Percentiles rank a stretch among this genome's conserved stretches.
phyloP scores from a whole-genome alignment of 306 rosid species.

The Lablab purpureus region DNA sequence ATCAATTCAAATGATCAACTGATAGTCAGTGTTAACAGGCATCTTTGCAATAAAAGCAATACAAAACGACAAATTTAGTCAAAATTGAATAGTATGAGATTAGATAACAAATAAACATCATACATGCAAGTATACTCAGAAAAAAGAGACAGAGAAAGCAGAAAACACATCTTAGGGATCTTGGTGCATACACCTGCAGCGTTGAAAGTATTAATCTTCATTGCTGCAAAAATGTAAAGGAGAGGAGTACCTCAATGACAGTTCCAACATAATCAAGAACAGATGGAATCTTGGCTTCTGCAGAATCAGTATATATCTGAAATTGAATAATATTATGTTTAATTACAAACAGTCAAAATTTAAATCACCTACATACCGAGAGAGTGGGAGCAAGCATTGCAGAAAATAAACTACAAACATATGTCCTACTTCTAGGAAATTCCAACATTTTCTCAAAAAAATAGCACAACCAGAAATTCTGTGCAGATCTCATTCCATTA shows the following conservation, averaged over 20 bases:
- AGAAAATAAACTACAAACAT: slow-evolving; percentile 29
- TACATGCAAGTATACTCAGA: slow-evolving; percentile 21
- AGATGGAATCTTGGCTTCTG: slow-evolving; percentile 94
- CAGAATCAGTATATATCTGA: slow-evolving; percentile 91
- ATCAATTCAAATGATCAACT: slow-evolving; percentile 24
- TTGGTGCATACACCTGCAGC: slow-evolving; percentile 31
- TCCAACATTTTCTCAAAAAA: slow-evolving; percentile 21
- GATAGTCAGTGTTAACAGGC: slow-evolving; percentile 4
- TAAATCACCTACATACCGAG: slow-evolving; percentile 19
- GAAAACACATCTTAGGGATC: slow-evolving; percentile 22
- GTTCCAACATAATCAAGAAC: slow-evolving; percentile 93
- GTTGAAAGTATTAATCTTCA: slow-evolving; percentile 33
- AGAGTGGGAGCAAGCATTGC: slow-evolving; percentile 25
- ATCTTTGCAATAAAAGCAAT: not conserved
- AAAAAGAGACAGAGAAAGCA: slow-evolving; percentile 30
- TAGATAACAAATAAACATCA: not conserved
- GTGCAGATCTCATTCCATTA: slow-evolving; percentile 26
- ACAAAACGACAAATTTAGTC: not conserved
- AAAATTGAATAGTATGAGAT: not conserved
- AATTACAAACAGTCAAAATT: slow-evolving; percentile 34
- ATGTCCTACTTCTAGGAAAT: not conserved
- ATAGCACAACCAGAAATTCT: slow-evolving; percentile 21
- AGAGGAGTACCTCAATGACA: slow-evolving; percentile 77
- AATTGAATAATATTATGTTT: slow-evolving; percentile 35
- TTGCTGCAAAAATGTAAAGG: slow-evolving; percentile 22